Evolutionary conservation across 1,284 basidiomycete genomes (phyloP), one percentile per base, ranked within the genome.

Genomic region (Trichosporon sp.): DNA sequence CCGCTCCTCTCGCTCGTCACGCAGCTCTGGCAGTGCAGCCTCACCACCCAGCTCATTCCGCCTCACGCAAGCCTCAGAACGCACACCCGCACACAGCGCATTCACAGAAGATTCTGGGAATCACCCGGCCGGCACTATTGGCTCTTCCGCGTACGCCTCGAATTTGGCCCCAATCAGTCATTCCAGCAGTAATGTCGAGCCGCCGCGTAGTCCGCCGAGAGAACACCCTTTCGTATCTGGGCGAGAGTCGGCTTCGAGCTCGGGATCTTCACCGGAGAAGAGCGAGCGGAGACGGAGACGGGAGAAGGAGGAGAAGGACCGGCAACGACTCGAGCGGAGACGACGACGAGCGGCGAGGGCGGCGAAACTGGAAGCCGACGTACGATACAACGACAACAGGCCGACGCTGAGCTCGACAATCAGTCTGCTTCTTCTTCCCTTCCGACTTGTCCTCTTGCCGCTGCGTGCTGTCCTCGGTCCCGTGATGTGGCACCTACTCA

Each of bases 401-500:
- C 69, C 72, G 7, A 56, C 67, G 4, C 38, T 72, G 14, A 3
- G 32, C 1, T 67, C 70, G 6, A 78, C 78, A 1, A 70, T 79
- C 2, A 31, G 21, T 5, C 46, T 72, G 26, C 54, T 79, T 12
- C 69, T 78, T 1, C 14, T 70, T 1, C 76, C 76, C 0, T n/a
- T 79, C 1, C 74, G 75, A 51, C 37, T 75, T 16, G 6, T 77
- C n/a, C 71, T 77, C 4, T 61, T 67, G 14, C 77, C 78, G 1
- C 32, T 79, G 11, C 65, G 73, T 10, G 56, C 68, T 3, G 12
- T 77, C 7, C 48, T 76, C 12, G 66, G 70, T 3, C 78, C 78
- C 0, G 68, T 78, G 2, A 35, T 76, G 5, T 71, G 72, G 32
- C 77, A 79, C 59, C 38, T 75, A 11, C 65, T 75, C 73, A 79